These are phyloP conservation scores for Trichothecium roseum DNA, from an alignment of 2,329 filamentous ascomycete genomes.

Conservation along the genomic window DNA sequence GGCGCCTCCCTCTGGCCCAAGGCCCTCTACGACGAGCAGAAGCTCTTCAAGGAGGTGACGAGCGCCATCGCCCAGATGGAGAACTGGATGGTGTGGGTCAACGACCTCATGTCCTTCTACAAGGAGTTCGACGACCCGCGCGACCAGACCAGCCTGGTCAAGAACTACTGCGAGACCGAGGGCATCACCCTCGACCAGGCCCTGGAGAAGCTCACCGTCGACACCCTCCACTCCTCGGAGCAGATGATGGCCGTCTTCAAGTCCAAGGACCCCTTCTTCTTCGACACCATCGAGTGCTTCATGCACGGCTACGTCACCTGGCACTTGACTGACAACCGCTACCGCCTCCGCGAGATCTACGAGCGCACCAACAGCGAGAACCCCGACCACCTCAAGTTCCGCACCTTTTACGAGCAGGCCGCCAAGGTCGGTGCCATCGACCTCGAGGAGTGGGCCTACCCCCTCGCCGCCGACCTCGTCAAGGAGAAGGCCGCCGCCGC, in stretches of 20 bases:
- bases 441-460: conserved; percentile 4
- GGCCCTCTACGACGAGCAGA: conserved; percentile 7
- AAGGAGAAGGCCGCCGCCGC: neutral
- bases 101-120: conserved; percentile 13
- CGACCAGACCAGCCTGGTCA: conserved; percentile 10
- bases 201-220: conserved; percentile 9
- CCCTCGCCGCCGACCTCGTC: conserved; percentile 3
- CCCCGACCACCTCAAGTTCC: conserved; percentile 2
- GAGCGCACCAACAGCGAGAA: conserved; percentile 1
- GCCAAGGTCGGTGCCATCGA: conserved; percentile 3
- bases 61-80: conserved; percentile 10
- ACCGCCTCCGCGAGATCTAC: conserved; percentile 9
- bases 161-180: conserved; percentile 8
- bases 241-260: conserved; percentile 10
- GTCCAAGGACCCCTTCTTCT: conserved; percentile 8
- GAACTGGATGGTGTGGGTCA: conserved; percentile 10
- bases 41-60: conserved; percentile 9
- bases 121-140: conserved; percentile 11
- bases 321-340: conserved; percentile 10
- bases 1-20: conserved; percentile 8
- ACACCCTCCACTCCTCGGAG: conserved; percentile 7
- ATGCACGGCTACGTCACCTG: conserved; percentile 12
- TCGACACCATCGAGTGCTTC: conserved; percentile 11
- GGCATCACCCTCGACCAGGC: conserved; percentile 7
- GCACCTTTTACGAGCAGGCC: conserved; percentile 3